phyloP scores from a whole-genome alignment of 768 basidiomycete species.

The Candolleomyces efflorescens region DNA sequence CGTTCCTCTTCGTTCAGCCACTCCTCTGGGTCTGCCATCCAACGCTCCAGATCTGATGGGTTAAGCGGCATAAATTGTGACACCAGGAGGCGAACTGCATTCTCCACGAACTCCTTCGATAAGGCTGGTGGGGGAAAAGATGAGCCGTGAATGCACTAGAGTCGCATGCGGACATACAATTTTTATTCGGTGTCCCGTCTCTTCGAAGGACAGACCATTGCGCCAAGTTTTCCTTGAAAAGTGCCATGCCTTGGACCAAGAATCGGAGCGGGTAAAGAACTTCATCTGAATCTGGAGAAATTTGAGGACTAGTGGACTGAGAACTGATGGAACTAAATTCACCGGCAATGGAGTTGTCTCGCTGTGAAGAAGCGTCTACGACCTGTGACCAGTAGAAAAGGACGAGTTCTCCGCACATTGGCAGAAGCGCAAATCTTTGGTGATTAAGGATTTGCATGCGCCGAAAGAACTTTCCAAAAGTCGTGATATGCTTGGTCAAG shows the following conservation, averaged over 20 bases:
- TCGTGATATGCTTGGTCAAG: conserved; percentile 63
- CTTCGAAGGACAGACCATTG: conserved; percentile 70
- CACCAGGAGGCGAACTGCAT: conserved; percentile 71
- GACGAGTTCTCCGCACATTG: conserved; percentile 61
- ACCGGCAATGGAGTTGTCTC: conserved; percentile 57
- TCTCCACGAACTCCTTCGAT: conserved; percentile 66
- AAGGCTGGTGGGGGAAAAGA: conserved; percentile 39
- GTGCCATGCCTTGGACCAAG: conserved; percentile 79
- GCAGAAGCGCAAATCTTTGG: conserved; percentile 57
- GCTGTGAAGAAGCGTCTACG: conserved; percentile 58
- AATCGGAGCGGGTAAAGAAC: conserved; percentile 75
- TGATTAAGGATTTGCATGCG: conserved; percentile 61
- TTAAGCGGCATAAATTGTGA: conserved; percentile 84
- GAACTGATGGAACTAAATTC: not conserved
- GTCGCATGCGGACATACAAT: conserved; percentile 35
- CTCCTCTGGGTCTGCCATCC: conserved; percentile 90
- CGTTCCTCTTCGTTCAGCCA: conserved; percentile 90
- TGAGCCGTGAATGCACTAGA: not conserved
- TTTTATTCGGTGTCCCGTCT: conserved; percentile 55
- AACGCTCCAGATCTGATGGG: conserved; percentile 73
- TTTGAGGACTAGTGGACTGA: not conserved
- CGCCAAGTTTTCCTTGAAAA: conserved; percentile 79
- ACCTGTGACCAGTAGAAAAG: conserved; percentile 83
- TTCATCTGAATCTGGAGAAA: conserved; percentile 49
- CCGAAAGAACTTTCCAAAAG: conserved; percentile 80